Base-by-base conservation (phyloP, 2,329 filamentous ascomycete species). In the Aspergillus alliaceus region DNA sequence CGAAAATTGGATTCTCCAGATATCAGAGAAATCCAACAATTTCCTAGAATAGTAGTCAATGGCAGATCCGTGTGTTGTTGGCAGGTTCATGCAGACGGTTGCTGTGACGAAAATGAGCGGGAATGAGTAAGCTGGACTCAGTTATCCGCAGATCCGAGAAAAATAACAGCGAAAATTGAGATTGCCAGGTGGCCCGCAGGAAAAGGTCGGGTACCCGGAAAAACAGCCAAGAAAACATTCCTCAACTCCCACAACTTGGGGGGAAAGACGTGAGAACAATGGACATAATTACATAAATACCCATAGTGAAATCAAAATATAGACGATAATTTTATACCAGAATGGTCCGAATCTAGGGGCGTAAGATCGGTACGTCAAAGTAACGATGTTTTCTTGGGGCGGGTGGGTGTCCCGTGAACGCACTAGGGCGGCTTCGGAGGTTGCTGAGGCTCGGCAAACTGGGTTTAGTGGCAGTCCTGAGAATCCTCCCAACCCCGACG, bases 341-440 rank as follows among this genome's bases (percentile, higher is more conserved):
- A 44, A 39, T 20, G 31, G 20, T 35, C 18, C 11, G 7, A 24
- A 7, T 25, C 40, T 53, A 37, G 24, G 9, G 37, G 15, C 18
- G 27, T 15, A 44, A 18, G 51, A 34, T 37, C 22, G 31, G 34
- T 47, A 42, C 32, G 29, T 42, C 37, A 46, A 44, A 53, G 29
- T 22, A 42, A 22, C 29, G n/a, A 31, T 53, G n/a, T 53, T 53
- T 27, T 22, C 20, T 20, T 34, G 42, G 50, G 29, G 40, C 29
- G 54, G 50, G 42, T 24, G 39, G 55, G 55, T 27, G 51, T 53
- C 51, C 51, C 51, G 51, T 53, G 51, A 53, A 44, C 51, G 51
- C 66, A 71, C 68, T 71, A 73, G 71, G 71, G 72, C 71, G 68
- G 68, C 71, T 67, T 73, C 72, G 73, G 72, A 75, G 69, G 67